phyloP scores from a whole-genome alignment of 257 asterid species.

The Petunia axillaris region DNA sequence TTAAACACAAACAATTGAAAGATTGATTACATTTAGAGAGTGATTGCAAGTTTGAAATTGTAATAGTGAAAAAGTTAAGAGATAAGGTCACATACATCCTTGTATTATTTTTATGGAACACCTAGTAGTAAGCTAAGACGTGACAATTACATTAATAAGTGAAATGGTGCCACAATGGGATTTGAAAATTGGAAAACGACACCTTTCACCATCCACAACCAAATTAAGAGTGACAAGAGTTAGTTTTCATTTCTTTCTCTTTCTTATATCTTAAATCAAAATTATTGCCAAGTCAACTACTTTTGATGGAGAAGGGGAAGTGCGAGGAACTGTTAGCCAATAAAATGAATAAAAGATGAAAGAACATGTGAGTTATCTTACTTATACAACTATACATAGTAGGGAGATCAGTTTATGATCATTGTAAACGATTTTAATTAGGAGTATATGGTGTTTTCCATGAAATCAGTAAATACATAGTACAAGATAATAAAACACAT shows the following conservation, averaged over 20 bases:
- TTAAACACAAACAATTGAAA: too few species aligned
- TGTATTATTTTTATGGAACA: not conserved
- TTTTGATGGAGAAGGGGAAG: not conserved
- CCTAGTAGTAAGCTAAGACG: not conserved
- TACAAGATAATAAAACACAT: too few species aligned
- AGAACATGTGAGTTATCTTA: not conserved
- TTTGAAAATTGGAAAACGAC: not conserved
- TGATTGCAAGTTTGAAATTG: too few species aligned
- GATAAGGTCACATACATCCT: not conserved
- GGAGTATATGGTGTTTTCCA: too few species aligned
- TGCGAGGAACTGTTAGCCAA: not conserved
- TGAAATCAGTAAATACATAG: too few species aligned
- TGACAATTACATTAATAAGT: not conserved
- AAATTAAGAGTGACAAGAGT: not conserved
- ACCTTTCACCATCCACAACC: not conserved
- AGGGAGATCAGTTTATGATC: too few species aligned
- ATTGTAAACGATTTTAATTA: too few species aligned
- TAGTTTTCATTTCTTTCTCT: not conserved
- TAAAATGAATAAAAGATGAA: not conserved
- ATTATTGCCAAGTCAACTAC: slow-evolving; percentile 11
- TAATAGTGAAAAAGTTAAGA: not conserved
- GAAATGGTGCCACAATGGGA: not conserved
- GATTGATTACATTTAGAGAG: not conserved
- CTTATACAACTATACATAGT: too few species aligned
- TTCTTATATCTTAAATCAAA: not conserved